A percentile compares a stretch with the other conserved stretches of the same genome.
phyloP scores from a whole-genome alignment of 2,329 filamentous ascomycete genomes.

The Aureobasidium sp. region DNA sequence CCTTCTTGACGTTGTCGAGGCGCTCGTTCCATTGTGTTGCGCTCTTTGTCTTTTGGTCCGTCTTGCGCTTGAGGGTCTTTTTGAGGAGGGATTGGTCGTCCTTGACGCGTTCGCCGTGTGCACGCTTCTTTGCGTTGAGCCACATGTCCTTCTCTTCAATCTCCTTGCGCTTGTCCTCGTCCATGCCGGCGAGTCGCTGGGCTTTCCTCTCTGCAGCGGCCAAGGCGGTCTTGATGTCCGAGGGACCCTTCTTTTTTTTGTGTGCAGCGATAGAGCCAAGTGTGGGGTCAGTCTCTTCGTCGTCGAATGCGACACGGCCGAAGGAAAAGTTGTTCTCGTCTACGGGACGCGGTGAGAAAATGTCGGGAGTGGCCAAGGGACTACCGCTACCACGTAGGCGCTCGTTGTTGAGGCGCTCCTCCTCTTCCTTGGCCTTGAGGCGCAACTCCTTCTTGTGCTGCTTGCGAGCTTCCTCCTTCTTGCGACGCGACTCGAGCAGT shows the following conservation, averaged over 20 bases:
- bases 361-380: constrained; percentile 40
- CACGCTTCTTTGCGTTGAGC: constrained; percentile 82
- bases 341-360: constrained; percentile 39
- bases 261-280: constrained; percentile 53
- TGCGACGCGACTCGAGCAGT: constrained; percentile 79
- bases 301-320: constrained; percentile 88
- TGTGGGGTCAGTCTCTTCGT: constrained; percentile 68
- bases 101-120: constrained; percentile 80
- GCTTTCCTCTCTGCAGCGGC: constrained; percentile 80
- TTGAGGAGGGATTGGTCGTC: constrained; percentile 84
- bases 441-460: constrained; percentile 83
- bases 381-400: constrained; percentile 54
- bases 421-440: constrained; percentile 69
- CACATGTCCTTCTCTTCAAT: constrained; percentile 91
- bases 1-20: constrained; percentile 39
- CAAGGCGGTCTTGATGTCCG: constrained; percentile 80
- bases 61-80: constrained; percentile 91
- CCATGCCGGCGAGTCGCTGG: constrained; percentile 66
- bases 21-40: constrained; percentile 68
- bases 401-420: constrained; percentile 53
- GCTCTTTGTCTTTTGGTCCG: constrained; percentile 82
- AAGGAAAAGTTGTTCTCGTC: constrained; percentile 71
- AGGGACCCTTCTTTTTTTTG: constrained; percentile 72
- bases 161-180: constrained; percentile 73
- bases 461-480: constrained; percentile 80